A percentile compares a stretch with the other conserved stretches of the same genome.
These are phyloP conservation scores for Solanum neorickii DNA, from an alignment of 257 asterid species.

Conservation along the genomic window DNA sequence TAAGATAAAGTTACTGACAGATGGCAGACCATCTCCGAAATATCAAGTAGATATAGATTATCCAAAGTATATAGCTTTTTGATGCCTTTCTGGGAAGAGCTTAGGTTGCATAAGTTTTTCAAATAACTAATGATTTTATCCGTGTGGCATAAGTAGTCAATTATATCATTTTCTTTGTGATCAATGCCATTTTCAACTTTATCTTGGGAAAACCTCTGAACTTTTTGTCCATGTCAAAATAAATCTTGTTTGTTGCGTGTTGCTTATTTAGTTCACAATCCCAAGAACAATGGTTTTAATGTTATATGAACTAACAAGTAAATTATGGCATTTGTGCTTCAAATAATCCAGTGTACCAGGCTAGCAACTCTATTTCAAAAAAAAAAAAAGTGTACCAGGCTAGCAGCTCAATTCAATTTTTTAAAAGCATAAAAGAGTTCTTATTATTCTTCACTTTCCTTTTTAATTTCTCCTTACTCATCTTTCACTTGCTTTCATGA, in stretches of 20 bases:
- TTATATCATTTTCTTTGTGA: not conserved
- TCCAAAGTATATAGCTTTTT: not conserved
- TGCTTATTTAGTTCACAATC: not conserved
- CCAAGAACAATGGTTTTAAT: not conserved
- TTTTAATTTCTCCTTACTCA: not conserved
- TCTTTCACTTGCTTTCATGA: not conserved
- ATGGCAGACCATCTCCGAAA: not conserved
- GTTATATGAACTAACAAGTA: not conserved
- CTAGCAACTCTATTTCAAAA: not conserved
- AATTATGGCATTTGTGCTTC: not conserved
- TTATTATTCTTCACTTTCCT: not conserved
- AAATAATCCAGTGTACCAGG: not conserved
- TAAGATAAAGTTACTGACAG: not conserved
- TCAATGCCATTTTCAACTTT: not conserved
- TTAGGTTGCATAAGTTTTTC: not conserved
- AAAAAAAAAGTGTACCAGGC: not conserved
- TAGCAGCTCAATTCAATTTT: not conserved
- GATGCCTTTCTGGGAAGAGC: not conserved
- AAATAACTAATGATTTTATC: too few species aligned
- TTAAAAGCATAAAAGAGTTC: not conserved
- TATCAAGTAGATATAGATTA: not conserved
- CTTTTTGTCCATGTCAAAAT: not conserved
- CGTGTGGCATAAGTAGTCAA: not conserved
- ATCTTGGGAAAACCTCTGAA: not conserved
- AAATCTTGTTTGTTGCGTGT: not conserved